phyloP scores from a whole-genome alignment of 148 eudicot genomes.

The Tetragonia tetragonoides region DNA sequence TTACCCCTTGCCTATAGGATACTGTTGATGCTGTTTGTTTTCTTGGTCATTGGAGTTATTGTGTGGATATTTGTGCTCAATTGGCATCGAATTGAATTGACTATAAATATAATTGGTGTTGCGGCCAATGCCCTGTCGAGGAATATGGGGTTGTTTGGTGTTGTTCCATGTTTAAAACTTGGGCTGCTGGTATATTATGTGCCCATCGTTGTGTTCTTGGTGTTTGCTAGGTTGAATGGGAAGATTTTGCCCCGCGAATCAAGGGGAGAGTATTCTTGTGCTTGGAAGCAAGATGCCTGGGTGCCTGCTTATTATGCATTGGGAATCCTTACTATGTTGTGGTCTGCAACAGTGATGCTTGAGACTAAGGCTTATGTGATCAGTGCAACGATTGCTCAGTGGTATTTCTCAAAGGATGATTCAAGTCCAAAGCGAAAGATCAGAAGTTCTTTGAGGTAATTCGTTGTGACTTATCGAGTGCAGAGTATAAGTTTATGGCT shows the following conservation, averaged over 20 bases:
- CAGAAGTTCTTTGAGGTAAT: constrained; percentile 75
- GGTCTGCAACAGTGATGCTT: constrained; percentile 73
- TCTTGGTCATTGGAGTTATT: constrained; percentile 65
- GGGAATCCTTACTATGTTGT: constrained; percentile 86
- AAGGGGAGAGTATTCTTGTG: constrained; percentile 61
- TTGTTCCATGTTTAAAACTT: constrained; percentile 66
- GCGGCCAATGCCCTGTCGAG: constrained; percentile 69
- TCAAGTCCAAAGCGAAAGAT: constrained; percentile 52
- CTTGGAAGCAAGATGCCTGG: constrained; percentile 88
- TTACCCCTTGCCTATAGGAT: constrained; percentile 77
- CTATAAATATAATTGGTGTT: constrained; percentile 69
- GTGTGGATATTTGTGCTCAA: constrained; percentile 87
- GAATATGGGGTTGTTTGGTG: constrained; percentile 76
- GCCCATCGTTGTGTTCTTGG: constrained; percentile 84
- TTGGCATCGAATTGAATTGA: constrained; percentile 83
- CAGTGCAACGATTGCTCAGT: constrained; percentile 90
- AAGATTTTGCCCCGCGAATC: constrained; percentile 52
- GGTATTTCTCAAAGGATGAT: constrained; percentile 90
- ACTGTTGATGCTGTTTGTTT: constrained; percentile 59
- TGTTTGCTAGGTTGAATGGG: constrained; percentile 77
- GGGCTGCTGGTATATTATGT: constrained; percentile 67
- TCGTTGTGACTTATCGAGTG: background rate
- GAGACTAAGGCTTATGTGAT: constrained; percentile 84
- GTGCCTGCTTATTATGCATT: constrained; percentile 79
- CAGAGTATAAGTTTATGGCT: background rate